A percentile compares a stretch with the other conserved stretches of the same genome.
Conservation (phyloP, 495 filamentous ascomycete species). For the Hyphodiscus hymeniophilus region DNA sequence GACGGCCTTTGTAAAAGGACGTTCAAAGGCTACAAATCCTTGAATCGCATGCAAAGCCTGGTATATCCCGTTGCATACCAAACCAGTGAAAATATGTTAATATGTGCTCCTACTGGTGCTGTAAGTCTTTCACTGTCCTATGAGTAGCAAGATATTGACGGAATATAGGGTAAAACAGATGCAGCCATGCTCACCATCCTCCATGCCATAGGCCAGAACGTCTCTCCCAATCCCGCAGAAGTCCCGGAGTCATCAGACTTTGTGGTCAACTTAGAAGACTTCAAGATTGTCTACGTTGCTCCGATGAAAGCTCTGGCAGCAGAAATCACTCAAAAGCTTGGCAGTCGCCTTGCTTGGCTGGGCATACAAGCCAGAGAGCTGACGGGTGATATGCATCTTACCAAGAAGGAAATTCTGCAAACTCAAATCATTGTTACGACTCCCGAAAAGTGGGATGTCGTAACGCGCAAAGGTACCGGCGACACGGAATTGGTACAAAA, state of each 20-base stretch:
- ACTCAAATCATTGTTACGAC: constrained; percentile 99
- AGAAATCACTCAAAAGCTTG: constrained; percentile 90
- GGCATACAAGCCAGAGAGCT: constrained; percentile 83
- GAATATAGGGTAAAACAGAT: constrained; percentile 76
- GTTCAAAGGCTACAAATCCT: constrained; percentile 84
- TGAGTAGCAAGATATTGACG: background rate
- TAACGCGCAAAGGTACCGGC: constrained; percentile 92
- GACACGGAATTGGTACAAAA: constrained; percentile 98
- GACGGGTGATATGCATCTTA: constrained; percentile 97
- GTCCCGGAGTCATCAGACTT: constrained; percentile 69
- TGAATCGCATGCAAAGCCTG: constrained; percentile 97
- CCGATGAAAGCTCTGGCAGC: constrained; percentile 97
- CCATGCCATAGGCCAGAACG: constrained; percentile 80
- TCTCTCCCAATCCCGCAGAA: constrained; percentile 66
- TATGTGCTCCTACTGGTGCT: constrained; percentile 96
- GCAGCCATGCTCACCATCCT: constrained; percentile 95
- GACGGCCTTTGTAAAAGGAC: constrained; percentile 87
- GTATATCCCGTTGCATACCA: constrained; percentile 94
- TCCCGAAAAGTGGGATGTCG: constrained; percentile 98
- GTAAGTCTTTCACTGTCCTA: constrained; percentile 26
- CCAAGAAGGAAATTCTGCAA: constrained; percentile 87
- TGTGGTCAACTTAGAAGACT: constrained; percentile 69
- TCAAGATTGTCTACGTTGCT: constrained; percentile 97
- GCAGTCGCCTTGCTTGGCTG: constrained; percentile 89
- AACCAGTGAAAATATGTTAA: constrained; percentile 96